These are phyloP conservation scores for Domatiomyces catenatus DNA, from an alignment of 2,329 filamentous ascomycete species.

Conservation along the genomic window DNA sequence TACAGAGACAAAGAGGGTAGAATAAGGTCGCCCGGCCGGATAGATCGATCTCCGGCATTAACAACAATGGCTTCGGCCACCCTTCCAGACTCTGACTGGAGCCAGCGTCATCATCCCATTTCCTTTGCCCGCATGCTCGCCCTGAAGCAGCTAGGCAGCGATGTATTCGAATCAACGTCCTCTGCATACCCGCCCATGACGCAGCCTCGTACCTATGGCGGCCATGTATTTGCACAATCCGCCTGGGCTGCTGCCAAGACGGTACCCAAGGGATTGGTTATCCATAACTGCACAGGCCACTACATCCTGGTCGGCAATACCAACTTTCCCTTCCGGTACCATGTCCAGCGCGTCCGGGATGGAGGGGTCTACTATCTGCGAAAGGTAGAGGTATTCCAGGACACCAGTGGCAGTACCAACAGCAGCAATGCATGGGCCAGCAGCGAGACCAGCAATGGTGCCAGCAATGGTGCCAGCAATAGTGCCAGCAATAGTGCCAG, in stretches of 20 bases:
- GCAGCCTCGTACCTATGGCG: conserved; percentile 30
- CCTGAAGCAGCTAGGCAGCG: conserved; percentile 3
- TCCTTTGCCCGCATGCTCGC: conserved; percentile 11
- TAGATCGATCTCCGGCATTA: conserved; percentile 3
- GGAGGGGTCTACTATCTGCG: conserved; percentile 38
- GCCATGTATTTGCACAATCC: conserved; percentile 43
- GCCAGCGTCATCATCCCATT: conserved; percentile 7
- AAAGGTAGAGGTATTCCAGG: conserved; percentile 37
- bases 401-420: conserved; percentile 18
- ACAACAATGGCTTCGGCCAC: background rate
- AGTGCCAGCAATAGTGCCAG: background rate
- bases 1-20: too few species aligned
- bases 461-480: conserved; percentile 1
- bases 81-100: background rate
- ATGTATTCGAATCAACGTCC: conserved; percentile 11
- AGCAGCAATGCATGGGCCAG: background rate
- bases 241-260: conserved; percentile 42
- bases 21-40: too few species aligned
- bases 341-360: conserved; percentile 35
- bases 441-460: background rate
- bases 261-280: conserved; percentile 33
- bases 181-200: conserved; percentile 11
- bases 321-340: conserved; percentile 36
- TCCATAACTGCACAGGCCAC: conserved; percentile 40
- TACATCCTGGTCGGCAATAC: conserved; percentile 35